phyloP scores from a whole-genome alignment of 768 basidiomycete species.

The Leccinellum albellum region DNA sequence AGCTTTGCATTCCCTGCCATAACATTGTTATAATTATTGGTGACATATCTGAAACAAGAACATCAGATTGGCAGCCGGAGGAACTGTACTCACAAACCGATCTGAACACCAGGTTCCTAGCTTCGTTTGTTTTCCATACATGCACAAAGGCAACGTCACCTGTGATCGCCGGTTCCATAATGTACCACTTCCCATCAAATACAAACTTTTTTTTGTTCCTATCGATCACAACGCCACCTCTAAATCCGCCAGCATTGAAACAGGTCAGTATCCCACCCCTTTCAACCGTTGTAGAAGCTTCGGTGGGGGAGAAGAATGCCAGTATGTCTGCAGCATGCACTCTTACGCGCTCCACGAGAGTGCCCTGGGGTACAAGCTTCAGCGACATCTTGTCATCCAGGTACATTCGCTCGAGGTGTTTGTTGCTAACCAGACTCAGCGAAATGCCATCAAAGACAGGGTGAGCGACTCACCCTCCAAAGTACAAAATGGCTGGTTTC shows the following conservation, averaged over 20 bases:
- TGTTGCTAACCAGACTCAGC: conserved; percentile 50
- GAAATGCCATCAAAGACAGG: neutral
- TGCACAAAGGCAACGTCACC: conserved; percentile 80
- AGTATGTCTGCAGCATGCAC: conserved; percentile 93
- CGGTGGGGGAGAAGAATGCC: conserved; percentile 85
- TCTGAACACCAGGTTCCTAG: conserved; percentile 86
- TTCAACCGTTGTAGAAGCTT: conserved; percentile 75
- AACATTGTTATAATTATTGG: conserved; percentile 72
- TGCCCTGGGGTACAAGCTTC: conserved; percentile 88
- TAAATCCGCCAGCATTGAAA: conserved; percentile 69
- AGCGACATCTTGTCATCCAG: conserved; percentile 75
- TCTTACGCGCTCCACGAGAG: conserved; percentile 79
- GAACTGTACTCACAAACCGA: conserved; percentile 25
- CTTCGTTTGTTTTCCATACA: conserved; percentile 90
- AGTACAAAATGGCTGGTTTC: conserved; percentile 84
- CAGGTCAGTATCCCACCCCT: conserved; percentile 71
- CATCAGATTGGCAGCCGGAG: neutral
- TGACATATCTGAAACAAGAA: conserved; percentile 54
- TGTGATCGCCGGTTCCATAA: conserved; percentile 70
- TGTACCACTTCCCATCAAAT: conserved; percentile 75
- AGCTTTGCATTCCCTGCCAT: conserved; percentile 86
- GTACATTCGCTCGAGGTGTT: conserved; percentile 77
- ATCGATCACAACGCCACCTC: conserved; percentile 63
- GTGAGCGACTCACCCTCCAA: conserved; percentile 60
- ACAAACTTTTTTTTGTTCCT: too few relatives aligned